Base-by-base conservation (phyloP, 768 basidiomycete genomes). In the Grammothele lineata region DNA sequence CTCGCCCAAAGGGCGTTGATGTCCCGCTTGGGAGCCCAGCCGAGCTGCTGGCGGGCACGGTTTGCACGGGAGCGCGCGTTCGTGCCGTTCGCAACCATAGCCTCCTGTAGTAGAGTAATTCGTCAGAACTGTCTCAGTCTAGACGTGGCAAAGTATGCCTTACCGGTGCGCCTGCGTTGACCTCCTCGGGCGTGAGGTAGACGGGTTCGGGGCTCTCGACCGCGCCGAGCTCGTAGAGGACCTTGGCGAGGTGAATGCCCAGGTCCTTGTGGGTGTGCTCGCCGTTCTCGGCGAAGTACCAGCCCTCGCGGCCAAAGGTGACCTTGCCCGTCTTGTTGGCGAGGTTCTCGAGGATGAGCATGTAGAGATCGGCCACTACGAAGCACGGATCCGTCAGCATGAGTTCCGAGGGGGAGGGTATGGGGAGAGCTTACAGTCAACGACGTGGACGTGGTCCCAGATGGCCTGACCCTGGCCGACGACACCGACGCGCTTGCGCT, bases 361-460 rank as follows among this genome's bases (percentile, higher is more conserved):
- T 54, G 51, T 68, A 76, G 1, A 76, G 50, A 12, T 72, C 66
- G 7, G 69, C 70, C 18, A 71, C 76, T 78, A 52, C 7, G 9
- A 7, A 14, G 27, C 12, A 32, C 6, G 33, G 18, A 42, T 21
- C 21, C n/a, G 30, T 32, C 9, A 32, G 30, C 15, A 32, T 6
- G 14, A 47, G 2, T 18, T 19, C 18, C 5, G 4, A 18, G 15
- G 19, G n/a, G 15, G n/a, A 21, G n/a, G 19, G 34, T n/a, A 27
- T 12, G 33, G 26, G 11, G 35, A 37, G 11, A 30, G 10, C 69
- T 25, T 49, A 80, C 80, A 63, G 26, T 83, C 80, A 35, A 73
- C 63, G 43, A 82, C 70, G 48, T 81, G 71, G 18, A 83, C 75
- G 50, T 78, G 66, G 0, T 75, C 71, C 83, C 81, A 86, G 7